phyloP scores from a whole-genome alignment of 257 asterid genomes.

The Nicotiana paniculata region DNA sequence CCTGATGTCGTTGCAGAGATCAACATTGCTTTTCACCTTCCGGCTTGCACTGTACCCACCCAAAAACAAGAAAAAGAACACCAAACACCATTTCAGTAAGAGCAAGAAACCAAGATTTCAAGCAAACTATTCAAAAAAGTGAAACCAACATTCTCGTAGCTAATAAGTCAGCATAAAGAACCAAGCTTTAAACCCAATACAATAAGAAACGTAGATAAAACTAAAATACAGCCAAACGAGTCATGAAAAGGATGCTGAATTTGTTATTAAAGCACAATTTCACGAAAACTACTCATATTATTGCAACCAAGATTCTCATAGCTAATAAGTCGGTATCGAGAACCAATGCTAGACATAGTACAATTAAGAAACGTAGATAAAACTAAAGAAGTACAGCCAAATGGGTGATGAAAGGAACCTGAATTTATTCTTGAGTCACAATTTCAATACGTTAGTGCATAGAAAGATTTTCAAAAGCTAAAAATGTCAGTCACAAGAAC shows the following conservation, averaged over 20 bases:
- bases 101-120: background rate
- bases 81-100: background rate
- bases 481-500: background rate
- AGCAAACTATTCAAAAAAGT: background rate
- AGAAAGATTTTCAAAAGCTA: background rate
- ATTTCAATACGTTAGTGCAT: background rate
- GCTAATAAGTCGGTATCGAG: background rate
- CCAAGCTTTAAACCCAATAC: background rate
- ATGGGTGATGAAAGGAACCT: background rate
- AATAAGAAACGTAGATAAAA: background rate
- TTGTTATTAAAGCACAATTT: no score
- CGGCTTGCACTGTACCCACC: constrained; percentile 35
- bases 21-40: constrained; percentile 59
- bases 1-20: constrained; percentile 56
- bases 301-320: background rate
- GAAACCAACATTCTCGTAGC: background rate
- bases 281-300: background rate
- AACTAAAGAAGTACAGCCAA: background rate
- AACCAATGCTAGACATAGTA: background rate
- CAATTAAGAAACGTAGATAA: background rate
- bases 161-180: background rate
- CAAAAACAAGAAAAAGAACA: background rate
- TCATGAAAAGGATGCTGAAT: no score
- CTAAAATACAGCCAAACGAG: background rate
- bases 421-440: background rate